Conservation (phyloP, 2,329 filamentous ascomycete species). For the Pyrenochaeta sp. region DNA sequence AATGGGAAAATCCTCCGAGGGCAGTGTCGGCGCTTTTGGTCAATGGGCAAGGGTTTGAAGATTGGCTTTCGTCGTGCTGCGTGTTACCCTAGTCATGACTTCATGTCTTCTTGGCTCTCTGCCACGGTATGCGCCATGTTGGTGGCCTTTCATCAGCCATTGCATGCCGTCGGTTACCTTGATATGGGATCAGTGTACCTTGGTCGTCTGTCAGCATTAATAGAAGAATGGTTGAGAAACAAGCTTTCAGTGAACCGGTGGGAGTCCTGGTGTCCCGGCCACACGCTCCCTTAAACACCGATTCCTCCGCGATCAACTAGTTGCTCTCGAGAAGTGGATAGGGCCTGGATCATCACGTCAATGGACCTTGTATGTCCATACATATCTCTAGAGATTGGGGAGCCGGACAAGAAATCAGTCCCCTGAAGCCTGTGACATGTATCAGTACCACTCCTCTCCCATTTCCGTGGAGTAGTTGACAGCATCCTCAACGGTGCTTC, state of each 20-base stretch:
- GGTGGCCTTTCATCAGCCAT: constrained; percentile 11
- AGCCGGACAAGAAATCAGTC: constrained; percentile 25
- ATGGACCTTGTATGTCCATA: constrained; percentile 9
- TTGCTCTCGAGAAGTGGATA: constrained; percentile 8
- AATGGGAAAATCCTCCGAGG: not conserved
- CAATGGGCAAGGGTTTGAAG: too few species aligned
- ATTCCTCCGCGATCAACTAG: constrained; percentile 5
- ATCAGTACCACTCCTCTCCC: constrained; percentile 12
- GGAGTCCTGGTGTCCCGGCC: constrained; percentile 7
- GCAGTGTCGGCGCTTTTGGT: constrained; percentile 8
- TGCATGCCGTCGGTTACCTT: constrained; percentile 15
- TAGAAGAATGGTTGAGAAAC: too few species aligned
- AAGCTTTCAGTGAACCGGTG: too few species aligned
- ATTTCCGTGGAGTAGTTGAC: constrained; percentile 3
- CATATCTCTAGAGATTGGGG: constrained; percentile 24
- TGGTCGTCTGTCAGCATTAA: too few species aligned
- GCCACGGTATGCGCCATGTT: constrained; percentile 15
- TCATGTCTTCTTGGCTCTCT: constrained; percentile 13
- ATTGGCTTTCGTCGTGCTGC: constrained; percentile 1
- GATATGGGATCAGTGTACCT: too few species aligned
- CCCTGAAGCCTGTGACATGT: constrained; percentile 20
- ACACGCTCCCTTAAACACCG: too few species aligned
- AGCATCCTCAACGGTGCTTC: constrained; percentile 1
- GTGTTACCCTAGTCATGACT: constrained; percentile 15
- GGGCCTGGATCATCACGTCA: constrained; percentile 10